Conservation (phyloP, 805 yeast genomes). For the Starmerella roubikii region DNA sequence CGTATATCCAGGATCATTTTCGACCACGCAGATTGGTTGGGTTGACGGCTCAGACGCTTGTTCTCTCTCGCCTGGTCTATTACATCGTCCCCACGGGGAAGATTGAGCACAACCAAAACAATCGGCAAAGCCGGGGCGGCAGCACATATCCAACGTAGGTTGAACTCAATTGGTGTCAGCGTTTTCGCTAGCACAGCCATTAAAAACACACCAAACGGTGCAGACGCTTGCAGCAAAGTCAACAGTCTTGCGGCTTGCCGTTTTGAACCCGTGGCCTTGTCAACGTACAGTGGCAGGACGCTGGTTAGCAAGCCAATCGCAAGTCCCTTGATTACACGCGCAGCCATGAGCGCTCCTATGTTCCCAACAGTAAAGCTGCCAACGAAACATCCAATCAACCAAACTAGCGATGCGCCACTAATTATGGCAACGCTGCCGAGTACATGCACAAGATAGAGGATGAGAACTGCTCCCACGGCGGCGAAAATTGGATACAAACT, state of each 20-base stretch:
- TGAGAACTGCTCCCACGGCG: conserved; percentile 15
- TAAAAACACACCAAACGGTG: conserved; percentile 18
- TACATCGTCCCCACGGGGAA: conserved; percentile 5
- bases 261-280: conserved; percentile 3
- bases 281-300: conserved; percentile 17
- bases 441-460: conserved; percentile 5
- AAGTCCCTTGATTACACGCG: conserved; percentile 17
- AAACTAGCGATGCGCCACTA: conserved; percentile 7
- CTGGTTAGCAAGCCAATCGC: conserved; percentile 19
- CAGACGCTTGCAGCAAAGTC: conserved; percentile 18
- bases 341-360: conserved; percentile 13
- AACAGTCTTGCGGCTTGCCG: conserved; percentile 14
- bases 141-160: conserved; percentile 15
- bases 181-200: conserved; percentile 17
- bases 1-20: conserved; percentile 3
- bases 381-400: conserved; percentile 19
- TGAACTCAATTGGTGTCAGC: neutral
- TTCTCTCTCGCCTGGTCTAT: neutral
- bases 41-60: neutral
- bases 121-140: conserved; percentile 16
- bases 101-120: conserved; percentile 2
- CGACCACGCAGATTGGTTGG: neutral
- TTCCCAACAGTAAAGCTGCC: conserved; percentile 10
- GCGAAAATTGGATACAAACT: conserved; percentile 19
- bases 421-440: conserved; percentile 4